phyloP scores from a whole-genome alignment of 2,329 filamentous ascomycete genomes.

The Ilyonectria mors-panacis region DNA sequence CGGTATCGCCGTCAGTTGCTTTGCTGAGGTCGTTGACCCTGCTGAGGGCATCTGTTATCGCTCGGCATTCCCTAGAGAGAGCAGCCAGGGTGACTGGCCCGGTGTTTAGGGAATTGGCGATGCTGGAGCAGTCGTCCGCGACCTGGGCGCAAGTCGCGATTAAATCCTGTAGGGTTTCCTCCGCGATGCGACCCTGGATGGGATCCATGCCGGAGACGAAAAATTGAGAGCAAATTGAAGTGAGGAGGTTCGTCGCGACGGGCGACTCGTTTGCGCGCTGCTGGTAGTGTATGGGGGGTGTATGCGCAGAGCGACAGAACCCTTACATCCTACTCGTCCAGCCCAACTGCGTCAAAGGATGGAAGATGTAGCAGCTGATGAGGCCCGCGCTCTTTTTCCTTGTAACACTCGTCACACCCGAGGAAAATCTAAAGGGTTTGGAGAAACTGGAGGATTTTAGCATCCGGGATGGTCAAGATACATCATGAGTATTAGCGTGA shows the following conservation, averaged over 20 bases:
- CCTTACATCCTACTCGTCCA: constrained; percentile 10
- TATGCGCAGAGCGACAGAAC: constrained; percentile 7
- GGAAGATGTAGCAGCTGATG: constrained; percentile 2
- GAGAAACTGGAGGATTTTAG: constrained; percentile 28
- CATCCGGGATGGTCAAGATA: constrained; percentile 34
- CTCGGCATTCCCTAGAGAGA: constrained; percentile 46
- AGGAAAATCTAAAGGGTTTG: constrained; percentile 6
- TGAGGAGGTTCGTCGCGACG: neutral
- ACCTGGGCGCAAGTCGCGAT: constrained; percentile 47
- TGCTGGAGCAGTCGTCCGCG: constrained; percentile 43
- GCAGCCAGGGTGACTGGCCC: constrained; percentile 45
- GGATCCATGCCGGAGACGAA: constrained; percentile 40
- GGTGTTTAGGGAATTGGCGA: constrained; percentile 48
- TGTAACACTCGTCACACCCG: constrained; percentile 20
- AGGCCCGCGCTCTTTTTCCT: constrained; percentile 16
- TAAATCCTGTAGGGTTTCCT: constrained; percentile 44
- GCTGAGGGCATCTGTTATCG: constrained; percentile 46
- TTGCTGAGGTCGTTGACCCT: constrained; percentile 46
- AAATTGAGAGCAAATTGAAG: constrained; percentile 27
- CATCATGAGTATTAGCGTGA: constrained; percentile 41
- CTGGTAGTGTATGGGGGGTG: constrained; percentile 12
- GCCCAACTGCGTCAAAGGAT: constrained; percentile 7
- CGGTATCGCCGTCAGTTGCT: constrained; percentile 36
- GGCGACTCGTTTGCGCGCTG: constrained; percentile 11
- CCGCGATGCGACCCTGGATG: constrained; percentile 42